Percentiles rank a stretch among this genome's conserved stretches.
These are phyloP conservation scores for Typha latifolia DNA, from an alignment of 176 grass and related monocot species.

Conservation along the genomic window DNA sequence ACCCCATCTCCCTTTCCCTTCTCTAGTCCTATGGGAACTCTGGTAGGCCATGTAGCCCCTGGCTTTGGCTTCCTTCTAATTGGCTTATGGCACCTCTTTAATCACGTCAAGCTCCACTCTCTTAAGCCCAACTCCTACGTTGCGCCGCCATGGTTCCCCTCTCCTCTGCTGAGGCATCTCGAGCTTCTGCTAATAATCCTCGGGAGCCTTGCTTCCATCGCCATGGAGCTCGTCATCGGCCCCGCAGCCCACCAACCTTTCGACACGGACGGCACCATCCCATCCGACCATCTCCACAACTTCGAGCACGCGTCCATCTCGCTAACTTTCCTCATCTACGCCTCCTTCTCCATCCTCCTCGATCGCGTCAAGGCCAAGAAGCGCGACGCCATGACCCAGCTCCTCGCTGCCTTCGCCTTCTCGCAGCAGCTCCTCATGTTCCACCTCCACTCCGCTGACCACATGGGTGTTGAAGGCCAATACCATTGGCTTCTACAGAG, in stretches of 20 bases:
- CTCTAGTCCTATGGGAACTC: not conserved
- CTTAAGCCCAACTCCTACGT: slow-evolving; percentile 37
- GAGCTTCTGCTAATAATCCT: slow-evolving; percentile 43
- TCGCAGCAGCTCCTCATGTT: slow-evolving; percentile 79
- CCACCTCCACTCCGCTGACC: slow-evolving; percentile 62
- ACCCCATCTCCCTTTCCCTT: not conserved
- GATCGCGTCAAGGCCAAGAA: slow-evolving; percentile 34
- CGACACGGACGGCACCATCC: slow-evolving; percentile 35
- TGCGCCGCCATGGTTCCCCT: slow-evolving; percentile 29
- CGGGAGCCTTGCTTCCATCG: slow-evolving; percentile 40
- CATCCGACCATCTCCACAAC: slow-evolving; percentile 87
- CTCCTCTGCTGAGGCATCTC: slow-evolving; percentile 28
- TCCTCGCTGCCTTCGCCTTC: slow-evolving; percentile 44
- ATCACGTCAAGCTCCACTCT: slow-evolving; percentile 45
- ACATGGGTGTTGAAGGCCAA: slow-evolving; percentile 87
- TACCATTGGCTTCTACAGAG: slow-evolving; percentile 75
- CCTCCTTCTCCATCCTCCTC: slow-evolving; percentile 55
- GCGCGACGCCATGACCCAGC: slow-evolving; percentile 48
- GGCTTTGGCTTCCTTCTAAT: slow-evolving; percentile 44
- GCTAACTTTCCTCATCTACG: slow-evolving; percentile 56
- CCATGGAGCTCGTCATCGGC: slow-evolving; percentile 43
- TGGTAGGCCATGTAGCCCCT: slow-evolving; percentile 56
- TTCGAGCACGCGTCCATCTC: slow-evolving; percentile 96
- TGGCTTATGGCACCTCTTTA: slow-evolving; percentile 67
- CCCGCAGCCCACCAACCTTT: slow-evolving; percentile 21